Evolutionary conservation across 495 filamentous ascomycete species (phyloP).

Genomic region (Letharia columbiana): DNA sequence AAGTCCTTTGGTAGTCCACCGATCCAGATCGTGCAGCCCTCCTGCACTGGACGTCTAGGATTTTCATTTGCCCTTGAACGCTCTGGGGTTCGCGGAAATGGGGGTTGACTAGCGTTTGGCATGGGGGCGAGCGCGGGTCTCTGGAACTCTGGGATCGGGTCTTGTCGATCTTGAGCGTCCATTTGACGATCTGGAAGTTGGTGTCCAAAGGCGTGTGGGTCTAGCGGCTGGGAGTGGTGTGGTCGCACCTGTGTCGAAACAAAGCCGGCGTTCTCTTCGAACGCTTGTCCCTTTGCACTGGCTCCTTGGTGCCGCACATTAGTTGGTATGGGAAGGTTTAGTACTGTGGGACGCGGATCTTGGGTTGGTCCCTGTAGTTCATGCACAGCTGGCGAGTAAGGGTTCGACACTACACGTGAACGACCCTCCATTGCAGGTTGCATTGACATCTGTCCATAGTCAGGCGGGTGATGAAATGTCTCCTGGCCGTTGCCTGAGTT

Average conservation of each 20-base stretch:
- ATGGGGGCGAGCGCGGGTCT: constrained; percentile 2
- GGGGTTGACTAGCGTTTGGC: constrained; percentile 4
- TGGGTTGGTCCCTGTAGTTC: background rate
- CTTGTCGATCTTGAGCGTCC: background rate
- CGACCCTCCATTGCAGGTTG: background rate
- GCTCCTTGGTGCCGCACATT: background rate
- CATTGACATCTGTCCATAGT: background rate
- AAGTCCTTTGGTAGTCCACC: background rate
- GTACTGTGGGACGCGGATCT: background rate
- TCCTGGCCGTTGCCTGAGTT: background rate
- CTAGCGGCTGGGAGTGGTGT: background rate
- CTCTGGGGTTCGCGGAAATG: background rate
- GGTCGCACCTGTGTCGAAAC: background rate
- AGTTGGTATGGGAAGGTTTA: background rate
- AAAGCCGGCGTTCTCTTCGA: background rate
- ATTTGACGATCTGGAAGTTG: background rate
- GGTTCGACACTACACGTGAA: background rate
- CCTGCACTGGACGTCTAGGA: background rate
- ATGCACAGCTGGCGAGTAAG: background rate
- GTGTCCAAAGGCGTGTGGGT: background rate
- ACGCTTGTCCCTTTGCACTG: background rate
- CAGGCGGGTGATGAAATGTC: background rate
- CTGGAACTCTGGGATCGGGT: background rate
- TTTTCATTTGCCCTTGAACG: background rate
- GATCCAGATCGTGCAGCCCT: constrained; percentile 14